Base-by-base conservation (phyloP, 768 basidiomycete genomes). In the Royoungia palumana region DNA sequence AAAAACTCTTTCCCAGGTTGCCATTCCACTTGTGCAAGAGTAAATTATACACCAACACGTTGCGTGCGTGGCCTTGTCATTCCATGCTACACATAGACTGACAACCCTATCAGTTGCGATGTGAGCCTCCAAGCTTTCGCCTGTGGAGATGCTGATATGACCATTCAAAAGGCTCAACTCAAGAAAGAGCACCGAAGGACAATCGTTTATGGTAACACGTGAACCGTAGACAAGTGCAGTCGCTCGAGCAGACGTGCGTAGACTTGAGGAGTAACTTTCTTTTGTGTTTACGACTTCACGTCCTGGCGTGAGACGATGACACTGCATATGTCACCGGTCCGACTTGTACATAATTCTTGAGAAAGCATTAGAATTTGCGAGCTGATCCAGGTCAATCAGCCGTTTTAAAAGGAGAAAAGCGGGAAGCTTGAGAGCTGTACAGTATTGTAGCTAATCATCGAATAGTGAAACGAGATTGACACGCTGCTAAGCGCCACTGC, bases 1-100 rank as follows among this genome's bases (percentile, higher is more conserved):
- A 24, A 25, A 22, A 22, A 24, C 38, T n/a, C 34, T 8, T 39
- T 38, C 43, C 27, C 40, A 53, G 50, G 53, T 16, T 48, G 28
- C 28, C 48, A 4, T 19, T 58, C 24, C 24, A 39, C 47, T 40
- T 53, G 24, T 50, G 50, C 43, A 54, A 53, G 35, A 47, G 37
- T 14, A 44, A 49, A 49, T 6, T 49, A 22, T 45, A 46, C 38
- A 35, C 44, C 38, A 44, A 35, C 40, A 56, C 46, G 22, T 40
- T 30, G 30, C 39, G 39, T 45, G 16, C 21, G 46, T 38, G 28
- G n/a, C 35, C 9, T 30, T 19, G 12, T 16, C 21, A 11, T 41
- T 16, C 24, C 32, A 14, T 4, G 14, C 34, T 54, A 9, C 30
- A 32, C 24, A 37, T 53, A 30, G 17, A 8, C 45, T 54, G 37